phyloP scores from a whole-genome alignment of 495 filamentous ascomycete genomes.

The Podospora appendiculata region DNA sequence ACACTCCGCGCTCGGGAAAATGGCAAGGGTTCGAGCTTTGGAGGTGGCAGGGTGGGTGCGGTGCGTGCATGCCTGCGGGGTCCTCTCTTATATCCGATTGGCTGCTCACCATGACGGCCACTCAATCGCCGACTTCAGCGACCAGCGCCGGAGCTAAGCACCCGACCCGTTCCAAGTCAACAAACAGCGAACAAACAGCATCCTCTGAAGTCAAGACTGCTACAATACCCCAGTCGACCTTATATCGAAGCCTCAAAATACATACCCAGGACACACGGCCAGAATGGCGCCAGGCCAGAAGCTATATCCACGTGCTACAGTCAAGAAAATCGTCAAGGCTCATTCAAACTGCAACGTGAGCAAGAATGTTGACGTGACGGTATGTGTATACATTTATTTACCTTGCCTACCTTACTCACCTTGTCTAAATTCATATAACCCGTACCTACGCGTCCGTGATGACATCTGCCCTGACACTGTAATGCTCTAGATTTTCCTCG shows the following conservation, averaged over 20 bases:
- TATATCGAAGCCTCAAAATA: too few relatives aligned
- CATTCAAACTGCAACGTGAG: conserved; percentile 71
- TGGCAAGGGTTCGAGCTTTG: conserved; percentile 2
- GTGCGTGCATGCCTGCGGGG: conserved; percentile 5
- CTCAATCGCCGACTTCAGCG: too few relatives aligned
- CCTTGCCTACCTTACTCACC: not conserved
- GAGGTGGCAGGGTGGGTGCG: too few relatives aligned
- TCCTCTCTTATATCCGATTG: conserved; percentile 11
- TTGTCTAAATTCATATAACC: not conserved
- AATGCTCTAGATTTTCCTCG: conserved; percentile 63
- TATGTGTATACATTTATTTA: conserved; percentile 35
- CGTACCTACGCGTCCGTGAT: not conserved
- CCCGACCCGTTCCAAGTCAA: not conserved
- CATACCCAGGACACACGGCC: not conserved
- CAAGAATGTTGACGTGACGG: conserved; percentile 83
- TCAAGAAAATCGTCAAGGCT: conserved; percentile 85
- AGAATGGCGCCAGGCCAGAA: conserved; percentile 54
- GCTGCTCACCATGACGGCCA: not conserved
- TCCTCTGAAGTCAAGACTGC: not conserved
- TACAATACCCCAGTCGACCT: too few relatives aligned
- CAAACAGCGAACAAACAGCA: conserved; percentile 4
- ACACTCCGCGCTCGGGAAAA: not conserved
- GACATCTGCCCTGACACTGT: conserved; percentile 3
- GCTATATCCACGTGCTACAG: conserved; percentile 74
- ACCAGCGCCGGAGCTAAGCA: too few relatives aligned